Percentiles rank a stretch among this genome's conserved stretches.
These are phyloP conservation scores for Lachnellula subtilissima DNA, from an alignment of 2,329 filamentous ascomycete species.

Conservation along the genomic window DNA sequence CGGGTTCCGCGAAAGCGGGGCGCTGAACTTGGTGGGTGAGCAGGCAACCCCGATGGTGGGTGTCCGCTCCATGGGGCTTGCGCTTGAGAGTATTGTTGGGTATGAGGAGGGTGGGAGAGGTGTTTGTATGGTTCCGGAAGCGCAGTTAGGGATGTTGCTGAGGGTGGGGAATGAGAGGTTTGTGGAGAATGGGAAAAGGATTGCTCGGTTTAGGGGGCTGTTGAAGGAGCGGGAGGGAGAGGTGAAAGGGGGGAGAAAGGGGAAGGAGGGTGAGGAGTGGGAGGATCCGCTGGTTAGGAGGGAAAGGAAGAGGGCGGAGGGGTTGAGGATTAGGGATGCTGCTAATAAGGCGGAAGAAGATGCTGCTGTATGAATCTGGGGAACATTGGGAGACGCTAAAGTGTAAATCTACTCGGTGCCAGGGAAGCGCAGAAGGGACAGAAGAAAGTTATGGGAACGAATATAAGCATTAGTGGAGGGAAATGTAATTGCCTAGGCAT, in stretches of 20 bases:
- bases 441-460: too few species aligned
- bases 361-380: neutral
- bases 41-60: constrained; percentile 67
- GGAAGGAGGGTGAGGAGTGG: constrained; percentile 43
- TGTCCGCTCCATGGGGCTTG: constrained; percentile 76
- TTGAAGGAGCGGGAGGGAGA: constrained; percentile 18
- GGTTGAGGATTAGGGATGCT: constrained; percentile 43
- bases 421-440: too few species aligned
- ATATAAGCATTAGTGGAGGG: too few species aligned
- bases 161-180: constrained; percentile 72
- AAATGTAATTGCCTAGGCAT: too few species aligned
- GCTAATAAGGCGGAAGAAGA: constrained; percentile 3
- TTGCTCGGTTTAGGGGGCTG: constrained; percentile 55
- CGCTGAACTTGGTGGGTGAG: constrained; percentile 56
- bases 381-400: too few species aligned
- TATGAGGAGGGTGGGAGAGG: constrained; percentile 39
- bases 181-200: constrained; percentile 61
- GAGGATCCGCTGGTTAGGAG: constrained; percentile 49
- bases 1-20: constrained; percentile 87
- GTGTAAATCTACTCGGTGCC: too few species aligned
- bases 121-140: constrained; percentile 55
- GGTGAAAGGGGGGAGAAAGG: constrained; percentile 20
- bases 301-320: constrained; percentile 54
- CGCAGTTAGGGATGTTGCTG: constrained; percentile 64
- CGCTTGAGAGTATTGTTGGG: constrained; percentile 77